These are phyloP conservation scores for Seiridium cupressi DNA, from an alignment of 2,329 filamentous ascomycete species.

Conservation along the genomic window DNA sequence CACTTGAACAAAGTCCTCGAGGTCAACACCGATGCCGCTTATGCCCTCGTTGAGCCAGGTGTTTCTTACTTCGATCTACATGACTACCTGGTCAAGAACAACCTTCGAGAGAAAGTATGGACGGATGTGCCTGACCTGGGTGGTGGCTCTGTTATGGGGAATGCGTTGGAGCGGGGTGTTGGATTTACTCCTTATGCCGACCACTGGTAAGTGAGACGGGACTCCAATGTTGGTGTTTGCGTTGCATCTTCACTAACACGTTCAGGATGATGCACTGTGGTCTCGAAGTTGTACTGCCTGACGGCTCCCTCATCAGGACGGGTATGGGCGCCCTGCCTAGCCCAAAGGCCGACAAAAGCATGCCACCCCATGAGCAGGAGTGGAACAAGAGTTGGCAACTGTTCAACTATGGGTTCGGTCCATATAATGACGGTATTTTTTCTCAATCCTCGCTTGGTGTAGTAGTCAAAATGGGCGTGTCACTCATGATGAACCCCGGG, in stretches of 20 bases:
- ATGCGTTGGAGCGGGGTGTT: conserved; percentile 42
- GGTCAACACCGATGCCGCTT: conserved; percentile 47
- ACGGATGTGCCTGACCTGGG: conserved; percentile 40
- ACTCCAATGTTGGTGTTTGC: background rate
- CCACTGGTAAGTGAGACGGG: conserved; percentile 26
- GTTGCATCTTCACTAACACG: too few relatives aligned
- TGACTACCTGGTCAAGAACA: conserved; percentile 42
- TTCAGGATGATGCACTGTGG: conserved; percentile 32
- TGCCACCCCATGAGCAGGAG: conserved; percentile 12
- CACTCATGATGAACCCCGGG: conserved; percentile 51
- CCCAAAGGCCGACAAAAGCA: background rate
- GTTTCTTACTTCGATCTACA: conserved; percentile 52
- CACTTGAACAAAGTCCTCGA: conserved; percentile 53
- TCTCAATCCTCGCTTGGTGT: conserved; percentile 49
- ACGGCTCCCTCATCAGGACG: conserved; percentile 32
- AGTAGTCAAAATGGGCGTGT: conserved; percentile 51
- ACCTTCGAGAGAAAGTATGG: conserved; percentile 39
- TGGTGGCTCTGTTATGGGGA: conserved; percentile 44
- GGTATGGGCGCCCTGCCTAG: conserved; percentile 33
- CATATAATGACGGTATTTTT: conserved; percentile 40
- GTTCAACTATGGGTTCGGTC: conserved; percentile 40
- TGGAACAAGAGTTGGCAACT: conserved; percentile 39
- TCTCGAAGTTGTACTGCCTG: conserved; percentile 26
- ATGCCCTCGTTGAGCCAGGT: conserved; percentile 52
- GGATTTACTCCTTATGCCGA: conserved; percentile 46